phyloP scores from a whole-genome alignment of 2,329 filamentous ascomycete species.

The Sporothrix dimorphospora region DNA sequence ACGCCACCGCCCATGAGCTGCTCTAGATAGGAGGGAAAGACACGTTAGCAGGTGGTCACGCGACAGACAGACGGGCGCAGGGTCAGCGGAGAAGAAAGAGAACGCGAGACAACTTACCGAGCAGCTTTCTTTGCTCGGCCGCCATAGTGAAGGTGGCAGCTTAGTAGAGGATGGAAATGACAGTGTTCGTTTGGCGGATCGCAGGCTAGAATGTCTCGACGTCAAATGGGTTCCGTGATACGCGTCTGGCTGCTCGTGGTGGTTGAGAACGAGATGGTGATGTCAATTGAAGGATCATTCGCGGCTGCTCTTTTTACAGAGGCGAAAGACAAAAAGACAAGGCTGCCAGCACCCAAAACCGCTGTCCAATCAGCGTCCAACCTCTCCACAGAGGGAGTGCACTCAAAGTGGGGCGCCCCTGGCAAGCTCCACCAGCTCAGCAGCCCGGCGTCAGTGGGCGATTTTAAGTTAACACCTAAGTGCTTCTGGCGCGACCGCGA shows the following conservation, averaged over 20 bases:
- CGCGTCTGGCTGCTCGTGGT: not conserved
- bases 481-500: slow-evolving; percentile 8
- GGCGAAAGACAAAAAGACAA: slow-evolving; percentile 18
- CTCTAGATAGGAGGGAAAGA: slow-evolving; percentile 57
- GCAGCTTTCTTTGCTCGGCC: slow-evolving; percentile 95
- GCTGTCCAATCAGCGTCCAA: not conserved
- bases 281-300: not conserved
- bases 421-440: slow-evolving; percentile 17
- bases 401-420: slow-evolving; percentile 18
- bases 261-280: not conserved
- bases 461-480: slow-evolving; percentile 15
- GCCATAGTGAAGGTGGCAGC: slow-evolving; percentile 63
- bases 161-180: not conserved
- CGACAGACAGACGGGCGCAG: not conserved
- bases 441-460: not conserved
- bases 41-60: slow-evolving; percentile 16
- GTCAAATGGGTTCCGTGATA: not conserved
- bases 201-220: not conserved
- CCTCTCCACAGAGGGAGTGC: not conserved
- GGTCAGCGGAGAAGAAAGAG: not conserved
- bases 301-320: slow-evolving; percentile 1
- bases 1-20: slow-evolving; percentile 85
- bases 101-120: slow-evolving; percentile 55
- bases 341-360: slow-evolving; percentile 8
- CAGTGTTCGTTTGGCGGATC: not conserved